These are phyloP conservation scores for Chytriomyces sp. DNA, from an alignment of 192 early-diverging fungal genomes.

Conservation along the genomic window DNA sequence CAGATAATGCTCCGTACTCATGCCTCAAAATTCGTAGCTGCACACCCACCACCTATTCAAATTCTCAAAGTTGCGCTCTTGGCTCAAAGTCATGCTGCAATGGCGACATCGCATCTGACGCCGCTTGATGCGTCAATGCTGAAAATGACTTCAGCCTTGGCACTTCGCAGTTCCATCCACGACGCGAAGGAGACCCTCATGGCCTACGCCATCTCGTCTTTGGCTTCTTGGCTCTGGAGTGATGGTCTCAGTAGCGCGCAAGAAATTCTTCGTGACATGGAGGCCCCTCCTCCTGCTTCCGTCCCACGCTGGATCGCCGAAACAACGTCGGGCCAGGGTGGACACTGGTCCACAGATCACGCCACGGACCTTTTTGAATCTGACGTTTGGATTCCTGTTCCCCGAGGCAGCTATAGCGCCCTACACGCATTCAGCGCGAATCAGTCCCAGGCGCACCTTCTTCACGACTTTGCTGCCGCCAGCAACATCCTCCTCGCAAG, in stretches of 20 bases:
- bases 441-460: neutral
- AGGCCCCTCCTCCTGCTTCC: too few species aligned
- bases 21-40: neutral
- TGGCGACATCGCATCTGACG: neutral
- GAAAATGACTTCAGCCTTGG: slow-evolving; percentile 17
- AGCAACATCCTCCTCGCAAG: neutral
- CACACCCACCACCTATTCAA: neutral
- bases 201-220: neutral
- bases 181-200: neutral
- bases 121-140: slow-evolving; percentile 4
- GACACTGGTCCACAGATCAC: neutral
- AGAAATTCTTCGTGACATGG: neutral
- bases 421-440: neutral
- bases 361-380: neutral
- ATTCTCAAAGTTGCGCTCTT: neutral
- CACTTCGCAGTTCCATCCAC: neutral
- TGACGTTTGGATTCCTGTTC: neutral
- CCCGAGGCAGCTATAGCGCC: neutral
- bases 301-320: slow-evolving; percentile 11
- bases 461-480: neutral
- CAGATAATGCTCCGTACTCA: neutral
- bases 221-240: slow-evolving; percentile 7
- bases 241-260: slow-evolving; percentile 9
- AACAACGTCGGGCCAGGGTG: neutral
- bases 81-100: slow-evolving; percentile 15